phyloP scores from a whole-genome alignment of 2,329 filamentous ascomycete species.

The Fusarium annulatum region DNA sequence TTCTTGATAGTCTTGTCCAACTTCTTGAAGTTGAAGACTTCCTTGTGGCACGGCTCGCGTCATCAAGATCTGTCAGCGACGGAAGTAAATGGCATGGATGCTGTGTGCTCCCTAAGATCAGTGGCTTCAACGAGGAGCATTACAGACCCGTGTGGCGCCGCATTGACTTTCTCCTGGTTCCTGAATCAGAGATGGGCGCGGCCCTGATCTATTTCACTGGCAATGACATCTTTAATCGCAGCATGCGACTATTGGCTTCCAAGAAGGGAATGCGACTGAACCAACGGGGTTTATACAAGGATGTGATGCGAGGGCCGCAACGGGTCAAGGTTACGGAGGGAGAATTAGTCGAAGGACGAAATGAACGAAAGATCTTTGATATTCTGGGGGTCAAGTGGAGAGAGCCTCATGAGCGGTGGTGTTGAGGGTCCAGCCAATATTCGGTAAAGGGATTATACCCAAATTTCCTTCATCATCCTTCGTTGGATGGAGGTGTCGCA shows the following conservation, averaged over 20 bases:
- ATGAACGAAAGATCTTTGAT: slow-evolving; percentile 85
- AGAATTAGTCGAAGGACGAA: slow-evolving; percentile 75
- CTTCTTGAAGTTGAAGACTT: slow-evolving; percentile 71
- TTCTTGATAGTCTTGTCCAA: slow-evolving; percentile 73
- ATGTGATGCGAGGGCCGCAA: slow-evolving; percentile 70
- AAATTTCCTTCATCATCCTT: background rate
- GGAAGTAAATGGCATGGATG: slow-evolving; percentile 92
- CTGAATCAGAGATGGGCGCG: slow-evolving; percentile 81
- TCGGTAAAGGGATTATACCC: background rate
- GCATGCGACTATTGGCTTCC: slow-evolving; percentile 80
- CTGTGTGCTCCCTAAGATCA: slow-evolving; percentile 70
- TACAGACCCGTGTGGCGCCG: slow-evolving; percentile 74
- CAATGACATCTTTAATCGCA: slow-evolving; percentile 94
- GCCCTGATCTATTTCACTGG: slow-evolving; percentile 96
- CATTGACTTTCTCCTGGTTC: slow-evolving; percentile 87
- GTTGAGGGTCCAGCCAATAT: slow-evolving; percentile 56
- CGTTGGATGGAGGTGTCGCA: background rate
- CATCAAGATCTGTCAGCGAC: slow-evolving; percentile 56
- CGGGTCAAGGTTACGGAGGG: slow-evolving; percentile 74
- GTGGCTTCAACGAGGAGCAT: slow-evolving; percentile 48
- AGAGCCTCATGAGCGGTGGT: slow-evolving; percentile 79
- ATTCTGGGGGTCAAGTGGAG: slow-evolving; percentile 86
- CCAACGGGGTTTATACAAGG: slow-evolving; percentile 80
- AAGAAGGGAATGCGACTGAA: slow-evolving; percentile 88
- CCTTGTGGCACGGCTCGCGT: slow-evolving; percentile 76